Base-by-base conservation (phyloP, 192 early-diverging fungal genomes). In the Glomus cerebriforme region DNA sequence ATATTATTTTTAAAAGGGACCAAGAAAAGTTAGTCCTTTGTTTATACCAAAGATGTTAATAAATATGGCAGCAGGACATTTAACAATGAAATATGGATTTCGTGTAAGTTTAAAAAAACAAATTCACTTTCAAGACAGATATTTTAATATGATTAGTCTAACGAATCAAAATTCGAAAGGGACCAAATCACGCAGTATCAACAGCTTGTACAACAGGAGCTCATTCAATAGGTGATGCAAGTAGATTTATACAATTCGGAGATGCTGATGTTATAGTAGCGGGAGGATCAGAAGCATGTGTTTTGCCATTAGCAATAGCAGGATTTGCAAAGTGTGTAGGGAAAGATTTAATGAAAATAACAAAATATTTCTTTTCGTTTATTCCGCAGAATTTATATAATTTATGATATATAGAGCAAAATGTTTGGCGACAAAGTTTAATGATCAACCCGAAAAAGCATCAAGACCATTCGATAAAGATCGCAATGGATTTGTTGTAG, bases 141-240 rank as follows among this genome's bases (percentile, higher is more conserved):
- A 19, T 5, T 3, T 5, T 19, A 54, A 54, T 54, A 19, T 5
- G 3, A 19, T 54, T 54, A 54, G 5, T 54, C 6, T 13, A 13
- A 5, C 3, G 2, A 24, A 68, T 66, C 19, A 47, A 66, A 19
- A 24, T 49, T 84, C 77, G 76, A 85, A n/a, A 93, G 84, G 97
- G 97, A 0, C 97, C 97, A 7, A 97, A 97, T 81, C 96, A 97
- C 81, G 89, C 95, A 27, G 94, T 91, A 0, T 93, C 95, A 3
- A 99, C 97, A 0, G 97, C 97, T 1, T 99, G 97, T 79, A 95
- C 97, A 2, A 97, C 97, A 6, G 97, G 97, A 7, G 96, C 96
- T 2, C 96, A 99, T 81, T 88, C 97, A 0, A 91, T 99, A 35
- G 97, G 96, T 29, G 97, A 99, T 77, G 97, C 97, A 0, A 91